Evolutionary conservation across 768 basidiomycete species (phyloP), one percentile per base, ranked within the genome.

Genomic region (Hirschioporus abietinus): DNA sequence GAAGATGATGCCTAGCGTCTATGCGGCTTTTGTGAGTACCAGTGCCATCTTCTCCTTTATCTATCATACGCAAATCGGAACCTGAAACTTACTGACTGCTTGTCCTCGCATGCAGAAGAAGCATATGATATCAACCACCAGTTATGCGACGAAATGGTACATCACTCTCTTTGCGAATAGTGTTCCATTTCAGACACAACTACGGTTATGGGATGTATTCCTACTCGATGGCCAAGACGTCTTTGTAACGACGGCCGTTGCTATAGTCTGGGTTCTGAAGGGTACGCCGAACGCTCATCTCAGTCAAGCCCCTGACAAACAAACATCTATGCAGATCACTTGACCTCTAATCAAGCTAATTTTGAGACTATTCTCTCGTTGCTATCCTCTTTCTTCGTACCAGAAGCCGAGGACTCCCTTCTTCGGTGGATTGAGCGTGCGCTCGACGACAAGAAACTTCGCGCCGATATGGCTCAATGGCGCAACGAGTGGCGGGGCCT

Each of bases 121-220:
- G 71, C 90, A 98, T 71, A 90, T 86, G 85, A 91, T 99, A 67
- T 92, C 92, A 8, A 95, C 94, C 15, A 96, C 95, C 30, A 88
- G 93, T 23, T 99, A 96, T 78, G 95, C 95, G 27, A 98, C 96
- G 1, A 99, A 99, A 77, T 99, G 97, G 97, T 99, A 98, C 75
- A 99, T 99, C 76, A 99, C 97, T 1, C 81, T 99, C 17, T 99
- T 98, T 73, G 88, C 95, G 63, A 97, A 96, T 74, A 92, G 93
- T 0, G 90, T 99, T 58, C 95, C 96, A 25, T 99, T 96, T 76
- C 93, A 96, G 76, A 94, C 91, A 61, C 95, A 98, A 78, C 78
- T 99, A 27, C 84, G 97, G 68, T 74, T 99, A 34, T 99, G 96
- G 96, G 97, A 99, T 74, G 93, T 86, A 12, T 92, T 97, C 73